Base-by-base conservation (phyloP, 257 asterid species). In the Coffea canephora region DNA sequence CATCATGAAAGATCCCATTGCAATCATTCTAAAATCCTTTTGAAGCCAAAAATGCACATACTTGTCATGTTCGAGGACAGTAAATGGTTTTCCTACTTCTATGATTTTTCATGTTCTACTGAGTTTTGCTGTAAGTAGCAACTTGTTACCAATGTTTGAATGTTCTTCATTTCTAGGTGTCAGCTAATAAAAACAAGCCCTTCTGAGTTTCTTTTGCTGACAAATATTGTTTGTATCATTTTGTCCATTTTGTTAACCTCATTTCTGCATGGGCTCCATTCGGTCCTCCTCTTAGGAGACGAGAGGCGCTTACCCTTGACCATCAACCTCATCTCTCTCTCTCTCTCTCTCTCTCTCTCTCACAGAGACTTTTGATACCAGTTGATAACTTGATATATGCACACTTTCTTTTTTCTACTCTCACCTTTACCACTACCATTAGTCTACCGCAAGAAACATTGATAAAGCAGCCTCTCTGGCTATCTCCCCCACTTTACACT, bases 201-300 rank as follows among this genome's bases (percentile, higher is more conserved):
- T 41, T 68, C 57, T 8, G 34, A 74, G 45, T 66, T 71, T 70
- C 54, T 46, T 19, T 59, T n/a, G 41, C 79, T 78, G 80, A 68
- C 78, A 10, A 21, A 48, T 9, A 7, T 7, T 46, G 36, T 68
- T 81, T 54, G 70, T 75, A 12, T 31, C 74, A 74, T 81, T 84
- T 84, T 78, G 87, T 81, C 83, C 46, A 81, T 75, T 84, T 81
- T 75, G 83, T 66, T 70, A 54, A 67, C 3, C 78, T 76, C 57
- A 61, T 77, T 64, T 43, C 69, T 71, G 41, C 82, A 77, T 84
- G 79, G 87, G 76, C 76, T 50, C 75, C 82, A 77, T 70, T 73
- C 75, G 21, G 45, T 34, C 77, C 64, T 78, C 27, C 76, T 31
- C 12, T 62, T 43, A 15, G 45, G 34, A 73, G 75, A 31, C 79